Evolutionary conservation across 1,139 yeast genomes (phyloP).

Genomic region (Taphrina deformans): DNA sequence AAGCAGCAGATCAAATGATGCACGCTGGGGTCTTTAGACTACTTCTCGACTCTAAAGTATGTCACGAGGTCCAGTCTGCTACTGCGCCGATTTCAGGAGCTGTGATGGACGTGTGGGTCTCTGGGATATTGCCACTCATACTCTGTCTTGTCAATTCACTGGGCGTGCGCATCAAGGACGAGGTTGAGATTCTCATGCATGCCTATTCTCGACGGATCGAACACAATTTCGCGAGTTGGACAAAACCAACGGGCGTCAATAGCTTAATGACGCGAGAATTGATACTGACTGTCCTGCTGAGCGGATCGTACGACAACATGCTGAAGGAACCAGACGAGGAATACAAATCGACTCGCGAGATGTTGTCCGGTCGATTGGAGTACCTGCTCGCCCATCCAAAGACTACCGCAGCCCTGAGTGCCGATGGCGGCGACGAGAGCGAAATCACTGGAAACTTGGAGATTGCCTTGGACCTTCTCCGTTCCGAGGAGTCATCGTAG

Average conservation of each 20-base stretch:
- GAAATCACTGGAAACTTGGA: background rate
- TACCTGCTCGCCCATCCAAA: slow-evolving; percentile 23
- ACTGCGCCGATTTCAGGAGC: background rate
- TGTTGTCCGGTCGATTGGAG: slow-evolving; percentile 3
- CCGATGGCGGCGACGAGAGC: background rate
- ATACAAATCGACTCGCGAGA: background rate
- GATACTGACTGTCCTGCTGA: background rate
- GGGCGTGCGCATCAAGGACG: slow-evolving; percentile 19
- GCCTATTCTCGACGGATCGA: slow-evolving; percentile 19
- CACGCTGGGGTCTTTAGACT: slow-evolving; percentile 12
- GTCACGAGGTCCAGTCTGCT: background rate
- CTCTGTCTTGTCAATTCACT: slow-evolving; percentile 9
- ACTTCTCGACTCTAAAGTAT: slow-evolving; percentile 8
- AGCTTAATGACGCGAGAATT: slow-evolving; percentile 4
- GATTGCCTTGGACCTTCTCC: background rate
- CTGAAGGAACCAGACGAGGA: background rate
- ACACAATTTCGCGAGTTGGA: slow-evolving; percentile 5
- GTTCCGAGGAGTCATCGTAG: background rate
- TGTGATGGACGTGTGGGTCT: background rate
- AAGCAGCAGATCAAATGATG: slow-evolving; percentile 18
- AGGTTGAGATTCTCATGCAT: background rate
- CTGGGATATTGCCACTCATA: slow-evolving; percentile 9
- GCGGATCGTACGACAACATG: slow-evolving; percentile 16
- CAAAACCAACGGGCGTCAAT: background rate
- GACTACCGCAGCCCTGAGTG: slow-evolving; percentile 4